These are phyloP conservation scores for Penicillium occitanis DNA, from an alignment of 2,329 filamentous ascomycete species.

Conservation along the genomic window DNA sequence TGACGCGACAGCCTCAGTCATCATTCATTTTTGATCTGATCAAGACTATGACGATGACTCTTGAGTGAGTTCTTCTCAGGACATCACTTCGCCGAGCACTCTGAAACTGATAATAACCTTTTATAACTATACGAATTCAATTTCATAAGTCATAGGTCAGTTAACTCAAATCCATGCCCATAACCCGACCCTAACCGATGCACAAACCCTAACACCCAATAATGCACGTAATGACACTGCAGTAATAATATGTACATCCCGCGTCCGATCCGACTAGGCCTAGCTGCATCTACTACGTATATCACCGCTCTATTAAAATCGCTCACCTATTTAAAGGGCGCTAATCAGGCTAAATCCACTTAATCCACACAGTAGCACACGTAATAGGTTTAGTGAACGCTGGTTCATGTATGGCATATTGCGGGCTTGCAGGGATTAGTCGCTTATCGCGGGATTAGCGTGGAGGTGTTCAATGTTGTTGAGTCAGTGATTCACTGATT, in stretches of 20 bases:
- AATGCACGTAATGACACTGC: background rate
- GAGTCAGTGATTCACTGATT: background rate
- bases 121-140: background rate
- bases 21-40: background rate
- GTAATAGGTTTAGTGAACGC: background rate
- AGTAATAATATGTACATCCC: background rate
- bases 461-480: background rate
- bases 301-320: background rate
- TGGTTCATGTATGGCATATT: constrained; percentile 9
- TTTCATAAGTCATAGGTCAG: no score
- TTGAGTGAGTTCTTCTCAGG: no score
- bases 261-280: constrained; percentile 1
- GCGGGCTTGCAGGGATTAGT: background rate
- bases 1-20: background rate
- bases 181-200: background rate
- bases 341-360: background rate
- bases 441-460: constrained; percentile 9
- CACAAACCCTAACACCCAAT: background rate
- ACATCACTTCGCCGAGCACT: no score
- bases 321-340: background rate
- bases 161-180: background rate
- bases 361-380: background rate
- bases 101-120: background rate
- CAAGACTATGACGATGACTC: background rate
- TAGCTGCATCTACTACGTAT: constrained; percentile 12